These are phyloP conservation scores for Debaryomycetaceae sp. DNA, from an alignment of 1,139 yeast genomes.

Conservation along the genomic window DNA sequence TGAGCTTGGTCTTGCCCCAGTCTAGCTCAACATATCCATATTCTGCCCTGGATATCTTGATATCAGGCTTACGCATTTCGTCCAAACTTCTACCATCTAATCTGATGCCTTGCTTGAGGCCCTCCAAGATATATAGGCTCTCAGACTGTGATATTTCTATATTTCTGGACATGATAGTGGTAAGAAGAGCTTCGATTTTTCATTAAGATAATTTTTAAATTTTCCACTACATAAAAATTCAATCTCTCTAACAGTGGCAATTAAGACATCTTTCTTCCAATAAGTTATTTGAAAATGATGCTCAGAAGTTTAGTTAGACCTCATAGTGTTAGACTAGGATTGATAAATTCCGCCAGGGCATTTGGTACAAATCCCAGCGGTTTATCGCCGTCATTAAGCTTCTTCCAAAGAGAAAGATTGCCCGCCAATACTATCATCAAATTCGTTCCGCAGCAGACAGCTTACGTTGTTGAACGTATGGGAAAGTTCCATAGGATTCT, in stretches of 20 bases:
- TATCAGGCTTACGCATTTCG: slow-evolving; percentile 61
- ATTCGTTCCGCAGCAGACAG: slow-evolving; percentile 88
- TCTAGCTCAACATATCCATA: slow-evolving; percentile 79
- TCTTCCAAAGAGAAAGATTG: slow-evolving; percentile 62
- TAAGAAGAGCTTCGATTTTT: not conserved
- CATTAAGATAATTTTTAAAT: not conserved
- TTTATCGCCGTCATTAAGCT: slow-evolving; percentile 36
- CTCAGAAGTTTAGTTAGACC: not conserved
- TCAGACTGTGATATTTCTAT: slow-evolving; percentile 69
- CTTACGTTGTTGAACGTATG: slow-evolving; percentile 91
- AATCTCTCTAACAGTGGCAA: not conserved
- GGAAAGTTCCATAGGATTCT: slow-evolving; percentile 76
- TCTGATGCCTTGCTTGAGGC: slow-evolving; percentile 61
- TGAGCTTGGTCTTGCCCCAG: slow-evolving; percentile 72
- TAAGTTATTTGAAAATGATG: not conserved
- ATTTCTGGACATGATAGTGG: slow-evolving; percentile 44
- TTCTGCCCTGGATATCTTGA: slow-evolving; percentile 58
- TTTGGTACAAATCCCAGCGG: slow-evolving; percentile 5
- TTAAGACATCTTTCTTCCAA: too few species aligned
- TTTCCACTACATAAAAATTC: not conserved
- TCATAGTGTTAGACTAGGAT: not conserved
- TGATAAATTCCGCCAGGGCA: slow-evolving; percentile 1
- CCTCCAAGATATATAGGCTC: slow-evolving; percentile 55
- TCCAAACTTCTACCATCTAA: slow-evolving; percentile 66
- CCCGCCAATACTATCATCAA: slow-evolving; percentile 73